Percentiles rank a stretch among this genome's conserved stretches.
phyloP scores from a whole-genome alignment of 345 rosid genomes.

The Mallotus nudiflorus region DNA sequence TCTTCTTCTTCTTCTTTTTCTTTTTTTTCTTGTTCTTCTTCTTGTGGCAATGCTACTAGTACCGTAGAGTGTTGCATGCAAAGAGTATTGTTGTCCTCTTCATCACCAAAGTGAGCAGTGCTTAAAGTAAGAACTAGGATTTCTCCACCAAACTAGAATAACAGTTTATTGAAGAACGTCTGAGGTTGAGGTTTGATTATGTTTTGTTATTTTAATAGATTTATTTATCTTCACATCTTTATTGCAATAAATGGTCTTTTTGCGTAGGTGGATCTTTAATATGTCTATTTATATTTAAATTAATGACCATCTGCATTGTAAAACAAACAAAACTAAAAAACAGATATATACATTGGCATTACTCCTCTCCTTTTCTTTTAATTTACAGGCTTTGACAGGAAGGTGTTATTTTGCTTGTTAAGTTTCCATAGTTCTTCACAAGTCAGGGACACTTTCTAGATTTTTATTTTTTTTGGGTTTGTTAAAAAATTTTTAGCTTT shows the following conservation, averaged over 20 bases:
- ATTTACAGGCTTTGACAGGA: too few species aligned
- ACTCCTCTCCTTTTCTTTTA: too few species aligned
- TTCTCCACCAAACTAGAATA: conserved; percentile 27
- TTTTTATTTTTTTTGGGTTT: too few species aligned
- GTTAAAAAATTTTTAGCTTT: too few species aligned
- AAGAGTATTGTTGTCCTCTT: not conserved
- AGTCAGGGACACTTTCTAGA: too few species aligned
- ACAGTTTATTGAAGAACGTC: conserved; percentile 16
- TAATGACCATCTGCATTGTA: conserved; percentile 48
- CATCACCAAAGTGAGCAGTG: not conserved
- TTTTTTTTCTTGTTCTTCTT: too few species aligned
- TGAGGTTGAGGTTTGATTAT: conserved; percentile 31
- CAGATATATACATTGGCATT: too few species aligned
- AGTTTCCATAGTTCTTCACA: too few species aligned
- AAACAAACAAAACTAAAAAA: too few species aligned
- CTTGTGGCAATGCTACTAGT: not conserved
- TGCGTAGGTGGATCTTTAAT: conserved; percentile 22
- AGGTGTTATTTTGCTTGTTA: too few species aligned
- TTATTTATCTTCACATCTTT: not conserved
- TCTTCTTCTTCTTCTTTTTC: not conserved
- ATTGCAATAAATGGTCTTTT: not conserved
- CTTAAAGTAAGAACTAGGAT: not conserved
- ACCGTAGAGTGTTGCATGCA: too few species aligned
- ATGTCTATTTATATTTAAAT: conserved; percentile 52
- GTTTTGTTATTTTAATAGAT: conserved; percentile 1